Base-by-base conservation (phyloP, 2,329 filamentous ascomycete species). In the Diaporthe sp. region DNA sequence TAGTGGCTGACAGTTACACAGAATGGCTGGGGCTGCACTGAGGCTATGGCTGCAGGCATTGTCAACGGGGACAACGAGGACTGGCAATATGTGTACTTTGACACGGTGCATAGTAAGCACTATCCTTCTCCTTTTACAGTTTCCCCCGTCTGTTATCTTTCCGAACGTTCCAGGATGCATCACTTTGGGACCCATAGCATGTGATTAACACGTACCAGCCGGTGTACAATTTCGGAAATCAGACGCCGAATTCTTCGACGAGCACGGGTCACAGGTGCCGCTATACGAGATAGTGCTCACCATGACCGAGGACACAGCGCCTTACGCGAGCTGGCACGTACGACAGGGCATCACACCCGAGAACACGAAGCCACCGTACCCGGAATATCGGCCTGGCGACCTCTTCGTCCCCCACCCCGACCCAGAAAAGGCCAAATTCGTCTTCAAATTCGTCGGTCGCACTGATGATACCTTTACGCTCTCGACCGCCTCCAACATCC, bases 331-430 rank as follows among this genome's bases (percentile, higher is more conserved):
- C 4, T 75, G 75, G 73, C 65, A 61, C 25, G 57, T 74, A 37
- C 67, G 75, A 31, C 65, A 76, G 19, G 75, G 75, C 44, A 46
- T 72, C 13, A 55, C 73, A 2, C 53, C 75, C 22, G 65, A 67
- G 19, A 70, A 72, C 37, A 51, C 67, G 19, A 74, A 68, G 58
- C 72, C 51, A 1, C 53, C 68, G 34, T 70, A 69, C 4, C 73
- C 72, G n/a, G 77, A 79, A 37, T 72, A 49, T 71, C 71, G 58
- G 22, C 53, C 75, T 51, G 78, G 78, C 17, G 78, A 79, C 57
- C 75, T 79, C 19, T 79, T 78, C 75, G 75, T 73, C 8, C 77
- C 76, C 10, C 79, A 79, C 31, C 77, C 78, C 19, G 76, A 79
- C 53, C 77, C 77, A 31, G 58, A 62, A 34, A 78, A 78, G 67